These are phyloP conservation scores for Starmerella gropengiesseri DNA, from an alignment of 805 yeast species.

Conservation along the genomic window DNA sequence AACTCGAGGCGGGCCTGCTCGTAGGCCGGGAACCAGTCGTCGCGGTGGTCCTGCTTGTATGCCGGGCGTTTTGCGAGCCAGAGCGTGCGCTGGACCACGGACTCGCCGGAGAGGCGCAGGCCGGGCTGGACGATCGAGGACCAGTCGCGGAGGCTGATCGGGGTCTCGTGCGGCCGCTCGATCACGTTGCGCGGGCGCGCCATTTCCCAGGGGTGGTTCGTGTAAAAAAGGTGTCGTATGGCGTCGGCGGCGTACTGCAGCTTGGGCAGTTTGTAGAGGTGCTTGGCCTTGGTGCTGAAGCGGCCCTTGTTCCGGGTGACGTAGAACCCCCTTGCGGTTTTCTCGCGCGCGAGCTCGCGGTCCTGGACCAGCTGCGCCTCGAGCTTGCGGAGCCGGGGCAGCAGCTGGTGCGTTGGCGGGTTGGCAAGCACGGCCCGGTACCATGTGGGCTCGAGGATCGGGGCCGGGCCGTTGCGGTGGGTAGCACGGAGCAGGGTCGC, in stretches of 20 bases:
- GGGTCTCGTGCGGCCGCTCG: conserved; percentile 42
- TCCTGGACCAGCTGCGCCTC: conserved; percentile 20
- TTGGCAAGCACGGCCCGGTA: conserved; percentile 67
- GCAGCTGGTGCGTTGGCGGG: conserved; percentile 65
- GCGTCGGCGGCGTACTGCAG: conserved; percentile 64
- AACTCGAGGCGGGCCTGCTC: conserved; percentile 81
- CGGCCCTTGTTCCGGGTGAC: conserved; percentile 38
- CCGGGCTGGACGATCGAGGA: conserved; percentile 57
- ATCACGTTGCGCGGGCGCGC: conserved; percentile 77
- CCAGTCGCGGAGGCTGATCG: conserved; percentile 50
- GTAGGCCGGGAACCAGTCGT: conserved; percentile 49
- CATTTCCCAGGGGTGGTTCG: conserved; percentile 97
- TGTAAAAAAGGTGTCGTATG: conserved; percentile 68
- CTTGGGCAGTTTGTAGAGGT: conserved; percentile 43
- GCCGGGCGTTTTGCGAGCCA: conserved; percentile 37
- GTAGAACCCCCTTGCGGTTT: conserved; percentile 27
- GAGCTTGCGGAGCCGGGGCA: conserved; percentile 33
- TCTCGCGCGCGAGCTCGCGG: conserved; percentile 2
- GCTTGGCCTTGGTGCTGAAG: conserved; percentile 27
- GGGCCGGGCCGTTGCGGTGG: conserved; percentile 20
- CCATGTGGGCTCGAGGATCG: conserved; percentile 75
- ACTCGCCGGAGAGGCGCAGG: conserved; percentile 80
- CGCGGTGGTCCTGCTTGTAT: conserved; percentile 20
- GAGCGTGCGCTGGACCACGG: conserved; percentile 65
- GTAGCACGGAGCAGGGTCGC: conserved; percentile 66